Evolutionary conservation across 306 rosid genomes (phyloP).

Genomic region (Spatholobus suberectus): DNA sequence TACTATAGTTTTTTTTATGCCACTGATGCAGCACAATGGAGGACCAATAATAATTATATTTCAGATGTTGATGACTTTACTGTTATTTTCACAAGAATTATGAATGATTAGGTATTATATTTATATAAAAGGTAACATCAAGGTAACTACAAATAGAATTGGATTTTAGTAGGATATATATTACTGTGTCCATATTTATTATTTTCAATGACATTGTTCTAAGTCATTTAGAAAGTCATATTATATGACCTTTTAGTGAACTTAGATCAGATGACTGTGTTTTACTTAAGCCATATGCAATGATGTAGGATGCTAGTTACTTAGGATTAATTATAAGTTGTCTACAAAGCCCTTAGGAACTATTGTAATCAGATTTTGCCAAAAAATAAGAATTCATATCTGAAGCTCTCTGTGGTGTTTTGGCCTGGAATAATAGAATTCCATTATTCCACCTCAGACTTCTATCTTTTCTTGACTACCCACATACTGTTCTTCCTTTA

Average conservation of each 20-base stretch:
- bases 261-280: background rate
- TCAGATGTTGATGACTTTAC: background rate
- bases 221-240: background rate
- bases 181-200: background rate
- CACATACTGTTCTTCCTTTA: background rate
- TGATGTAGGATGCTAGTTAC: background rate
- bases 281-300: conserved; percentile 9
- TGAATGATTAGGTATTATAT: background rate
- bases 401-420: conserved; percentile 1
- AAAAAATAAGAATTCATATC: conserved; percentile 10
- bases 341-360: conserved; percentile 12
- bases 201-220: background rate
- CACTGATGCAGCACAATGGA: background rate
- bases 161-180: background rate
- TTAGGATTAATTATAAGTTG: background rate
- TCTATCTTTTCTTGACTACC: conserved; percentile 14
- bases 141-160: background rate
- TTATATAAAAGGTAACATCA: background rate
- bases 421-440: background rate
- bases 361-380: background rate
- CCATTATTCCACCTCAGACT: background rate
- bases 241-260: background rate
- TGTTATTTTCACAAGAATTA: background rate
- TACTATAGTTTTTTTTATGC: background rate
- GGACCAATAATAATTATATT: background rate